phyloP scores from a whole-genome alignment of 108 stramenopile species.

The Cyclotella cryptica region DNA sequence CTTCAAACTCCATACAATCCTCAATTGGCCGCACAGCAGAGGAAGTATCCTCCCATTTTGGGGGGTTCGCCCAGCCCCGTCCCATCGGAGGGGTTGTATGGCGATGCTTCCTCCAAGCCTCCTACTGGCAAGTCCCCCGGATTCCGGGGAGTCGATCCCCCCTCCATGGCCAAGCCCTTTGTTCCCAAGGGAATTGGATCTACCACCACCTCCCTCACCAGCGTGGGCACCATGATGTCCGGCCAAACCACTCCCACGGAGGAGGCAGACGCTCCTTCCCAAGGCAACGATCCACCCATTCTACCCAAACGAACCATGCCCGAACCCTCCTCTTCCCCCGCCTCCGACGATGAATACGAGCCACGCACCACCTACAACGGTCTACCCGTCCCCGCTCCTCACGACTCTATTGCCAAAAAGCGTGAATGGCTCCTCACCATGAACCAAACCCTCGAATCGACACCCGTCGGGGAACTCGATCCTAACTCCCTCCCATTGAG shows the following conservation, averaged over 20 bases:
- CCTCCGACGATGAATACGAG: conserved; percentile 32
- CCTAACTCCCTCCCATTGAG: conserved; percentile 68
- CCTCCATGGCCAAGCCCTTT: conserved; percentile 5
- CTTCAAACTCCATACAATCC: conserved; percentile 49
- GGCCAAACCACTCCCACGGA: not conserved
- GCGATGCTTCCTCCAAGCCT: conserved; percentile 1
- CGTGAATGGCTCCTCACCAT: conserved; percentile 85
- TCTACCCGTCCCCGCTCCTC: conserved; percentile 50
- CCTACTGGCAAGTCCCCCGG: not conserved
- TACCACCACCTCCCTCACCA: conserved; percentile 5
- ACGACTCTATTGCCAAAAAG: conserved; percentile 68
- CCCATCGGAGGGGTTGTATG: conserved; percentile 15
- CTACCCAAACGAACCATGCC: conserved; percentile 51
- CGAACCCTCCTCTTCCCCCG: conserved; percentile 17
- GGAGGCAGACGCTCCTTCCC: not conserved
- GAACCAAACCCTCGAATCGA: conserved; percentile 75
- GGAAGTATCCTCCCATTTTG: conserved; percentile 51
- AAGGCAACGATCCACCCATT: conserved; percentile 35
- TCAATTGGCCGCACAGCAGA: conserved; percentile 30
- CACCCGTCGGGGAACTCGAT: conserved; percentile 73
- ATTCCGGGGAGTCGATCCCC: not conserved
- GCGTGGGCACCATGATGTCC: conserved; percentile 14
- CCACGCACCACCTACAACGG: conserved; percentile 22
- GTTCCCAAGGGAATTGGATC: not conserved
- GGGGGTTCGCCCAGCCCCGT: conserved; percentile 37